Conservation (phyloP, 805 yeast species). For the Pachysolen tannophilus region DNA sequence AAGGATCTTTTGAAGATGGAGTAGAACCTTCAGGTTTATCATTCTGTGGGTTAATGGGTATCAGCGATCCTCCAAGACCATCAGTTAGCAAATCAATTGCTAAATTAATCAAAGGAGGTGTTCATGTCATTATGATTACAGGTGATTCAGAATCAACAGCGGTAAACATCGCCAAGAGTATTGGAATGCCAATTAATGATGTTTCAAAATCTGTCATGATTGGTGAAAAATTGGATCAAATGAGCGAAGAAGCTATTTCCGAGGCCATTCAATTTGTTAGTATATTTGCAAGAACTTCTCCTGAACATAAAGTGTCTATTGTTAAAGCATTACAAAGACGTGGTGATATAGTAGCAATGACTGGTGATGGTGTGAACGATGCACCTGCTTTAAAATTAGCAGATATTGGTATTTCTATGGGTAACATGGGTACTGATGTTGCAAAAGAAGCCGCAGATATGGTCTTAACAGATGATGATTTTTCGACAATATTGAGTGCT, state of each 20-base stretch:
- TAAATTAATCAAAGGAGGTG: constrained; percentile 82
- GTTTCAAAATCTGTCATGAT: constrained; percentile 64
- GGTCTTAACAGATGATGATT: constrained; percentile 96
- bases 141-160: constrained; percentile 92
- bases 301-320: constrained; percentile 86
- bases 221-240: constrained; percentile 73
- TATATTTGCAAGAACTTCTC: constrained; percentile 91
- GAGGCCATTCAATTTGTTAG: constrained; percentile 75
- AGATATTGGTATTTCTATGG: constrained; percentile 94
- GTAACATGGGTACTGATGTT: constrained; percentile 91
- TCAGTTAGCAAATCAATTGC: constrained; percentile 72
- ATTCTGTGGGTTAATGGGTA: constrained; percentile 84
- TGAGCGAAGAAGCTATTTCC: constrained; percentile 67
- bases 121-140: constrained; percentile 96
- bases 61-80: constrained; percentile 97
- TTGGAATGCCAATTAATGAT: constrained; percentile 76
- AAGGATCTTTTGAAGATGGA: constrained; percentile 26
- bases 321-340: constrained; percentile 83
- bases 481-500: constrained; percentile 86
- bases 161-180: constrained; percentile 72
- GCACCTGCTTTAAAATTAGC: constrained; percentile 98
- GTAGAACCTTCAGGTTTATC: constrained; percentile 49
- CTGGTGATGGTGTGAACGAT: constrained; percentile 99
- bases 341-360: constrained; percentile 96
- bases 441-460: constrained; percentile 98